Evolutionary conservation across 208 protist species (phyloP).

Genomic region (Leishmania major): DNA sequence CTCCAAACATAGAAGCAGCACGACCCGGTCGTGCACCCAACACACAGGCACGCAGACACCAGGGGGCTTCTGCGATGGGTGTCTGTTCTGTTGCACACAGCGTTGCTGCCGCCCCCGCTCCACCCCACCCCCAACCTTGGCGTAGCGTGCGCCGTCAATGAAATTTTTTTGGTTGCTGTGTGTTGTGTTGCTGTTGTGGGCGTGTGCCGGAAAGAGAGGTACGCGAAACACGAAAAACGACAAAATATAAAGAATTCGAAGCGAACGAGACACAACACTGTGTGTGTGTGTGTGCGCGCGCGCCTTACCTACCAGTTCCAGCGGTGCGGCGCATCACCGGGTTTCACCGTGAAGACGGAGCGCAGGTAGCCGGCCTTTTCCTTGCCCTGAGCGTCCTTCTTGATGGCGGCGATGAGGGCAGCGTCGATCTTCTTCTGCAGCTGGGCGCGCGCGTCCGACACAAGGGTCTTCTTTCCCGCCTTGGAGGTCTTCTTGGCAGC

Average conservation of each 20-base stretch:
- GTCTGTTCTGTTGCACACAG: background rate
- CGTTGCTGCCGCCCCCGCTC: background rate
- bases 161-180: background rate
- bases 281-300: no score
- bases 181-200: background rate
- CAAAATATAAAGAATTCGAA: background rate
- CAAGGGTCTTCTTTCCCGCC: constrained; percentile 58
- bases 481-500: constrained; percentile 77
- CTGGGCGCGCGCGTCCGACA: constrained; percentile 69
- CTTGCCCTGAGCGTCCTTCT: constrained; percentile 71
- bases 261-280: background rate
- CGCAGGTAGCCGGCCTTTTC: constrained; percentile 82
- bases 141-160: background rate
- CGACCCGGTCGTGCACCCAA: background rate
- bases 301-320: constrained; percentile 71
- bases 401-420: constrained; percentile 73
- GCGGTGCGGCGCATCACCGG: constrained; percentile 84
- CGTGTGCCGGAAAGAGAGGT: background rate
- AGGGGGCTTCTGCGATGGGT: background rate
- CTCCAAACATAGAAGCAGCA: no score
- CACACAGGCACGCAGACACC: background rate
- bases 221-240: background rate
- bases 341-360: constrained; percentile 88
- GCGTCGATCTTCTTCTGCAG: constrained; percentile 84
- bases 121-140: background rate